Conservation (phyloP, 1,284 basidiomycete species). For the Ustilago vetiveriae region DNA sequence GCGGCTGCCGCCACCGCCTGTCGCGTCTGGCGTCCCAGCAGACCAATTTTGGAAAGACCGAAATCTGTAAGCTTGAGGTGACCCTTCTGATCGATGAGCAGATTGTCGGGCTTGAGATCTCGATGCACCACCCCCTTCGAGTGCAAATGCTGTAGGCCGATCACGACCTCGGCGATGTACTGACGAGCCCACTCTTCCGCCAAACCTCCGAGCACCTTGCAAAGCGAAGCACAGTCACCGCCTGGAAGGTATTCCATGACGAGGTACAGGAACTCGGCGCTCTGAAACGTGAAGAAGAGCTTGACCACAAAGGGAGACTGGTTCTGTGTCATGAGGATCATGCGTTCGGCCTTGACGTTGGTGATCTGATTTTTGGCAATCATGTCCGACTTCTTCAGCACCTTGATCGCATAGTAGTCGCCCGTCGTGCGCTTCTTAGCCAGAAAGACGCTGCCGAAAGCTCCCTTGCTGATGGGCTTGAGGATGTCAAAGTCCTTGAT, state of each 20-base stretch:
- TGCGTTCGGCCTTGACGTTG: constrained; percentile 98
- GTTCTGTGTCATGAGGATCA: constrained; percentile 99
- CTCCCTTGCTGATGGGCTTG: constrained; percentile 99
- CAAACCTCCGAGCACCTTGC: constrained; percentile 91
- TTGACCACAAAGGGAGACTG: constrained; percentile 87
- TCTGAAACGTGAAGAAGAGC: constrained; percentile 70
- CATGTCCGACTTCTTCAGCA: constrained; percentile 99
- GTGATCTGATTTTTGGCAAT: constrained; percentile 99
- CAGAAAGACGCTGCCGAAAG: constrained; percentile 94
- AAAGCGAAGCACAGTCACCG: constrained; percentile 93
- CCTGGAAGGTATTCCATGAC: constrained; percentile 75
- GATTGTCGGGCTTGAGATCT: constrained; percentile 97
- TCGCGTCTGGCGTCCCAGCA: constrained; percentile 84
- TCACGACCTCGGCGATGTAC: constrained; percentile 93
- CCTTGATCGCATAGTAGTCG: constrained; percentile 99
- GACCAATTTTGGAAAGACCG: constrained; percentile 93
- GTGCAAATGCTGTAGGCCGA: constrained; percentile 95
- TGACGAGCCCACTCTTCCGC: constrained; percentile 97
- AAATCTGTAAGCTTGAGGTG: constrained; percentile 98
- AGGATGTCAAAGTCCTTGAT: constrained; percentile 99
- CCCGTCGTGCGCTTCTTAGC: constrained; percentile 98
- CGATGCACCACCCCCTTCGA: constrained; percentile 94
- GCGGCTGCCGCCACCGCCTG: constrained; percentile 23
- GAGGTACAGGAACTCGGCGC: constrained; percentile 69
- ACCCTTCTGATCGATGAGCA: constrained; percentile 93